These are phyloP conservation scores for Vanrija sp. DNA, from an alignment of 1,284 basidiomycete species.

Conservation along the genomic window DNA sequence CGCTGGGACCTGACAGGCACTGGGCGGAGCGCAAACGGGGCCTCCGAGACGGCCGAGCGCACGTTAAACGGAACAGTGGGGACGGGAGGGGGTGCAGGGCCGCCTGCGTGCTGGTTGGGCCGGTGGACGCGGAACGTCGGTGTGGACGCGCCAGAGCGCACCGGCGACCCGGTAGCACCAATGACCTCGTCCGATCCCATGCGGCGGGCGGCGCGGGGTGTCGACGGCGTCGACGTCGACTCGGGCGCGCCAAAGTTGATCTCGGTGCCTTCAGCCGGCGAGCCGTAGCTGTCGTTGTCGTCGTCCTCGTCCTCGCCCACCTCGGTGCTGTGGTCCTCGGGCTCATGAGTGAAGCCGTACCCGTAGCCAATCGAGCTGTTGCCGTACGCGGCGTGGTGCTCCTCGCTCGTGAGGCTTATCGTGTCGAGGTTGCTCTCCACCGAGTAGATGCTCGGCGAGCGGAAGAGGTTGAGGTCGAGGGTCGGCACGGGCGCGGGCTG, in stretches of 20 bases:
- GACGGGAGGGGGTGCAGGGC: background rate
- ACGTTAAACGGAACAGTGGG: background rate
- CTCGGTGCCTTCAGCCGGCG: background rate
- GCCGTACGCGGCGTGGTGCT: background rate
- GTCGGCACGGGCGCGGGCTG: slow-evolving; percentile 30
- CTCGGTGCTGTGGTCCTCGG: background rate
- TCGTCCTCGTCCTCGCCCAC: background rate
- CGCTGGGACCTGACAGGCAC: slow-evolving; percentile 9
- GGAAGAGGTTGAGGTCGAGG: slow-evolving; percentile 40
- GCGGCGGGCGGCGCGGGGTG: slow-evolving; percentile 6
- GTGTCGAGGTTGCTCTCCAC: slow-evolving; percentile 22
- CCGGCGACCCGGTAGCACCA: background rate
- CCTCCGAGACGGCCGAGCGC: slow-evolving; percentile 8
- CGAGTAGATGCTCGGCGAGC: slow-evolving; percentile 36
- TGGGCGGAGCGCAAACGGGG: slow-evolving; percentile 14
- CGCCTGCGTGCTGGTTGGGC: background rate
- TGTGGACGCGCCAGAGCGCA: background rate
- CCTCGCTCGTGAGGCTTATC: background rate
- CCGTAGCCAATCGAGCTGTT: background rate
- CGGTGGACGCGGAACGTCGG: background rate
- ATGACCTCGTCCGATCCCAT: background rate
- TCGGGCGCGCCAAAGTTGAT: background rate
- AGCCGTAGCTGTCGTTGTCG: slow-evolving; percentile 1
- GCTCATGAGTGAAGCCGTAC: background rate
- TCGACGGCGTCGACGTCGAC: slow-evolving; percentile 5